These are phyloP conservation scores for Hippophae rhamnoides DNA, from an alignment of 306 rosid genomes.

Conservation along the genomic window DNA sequence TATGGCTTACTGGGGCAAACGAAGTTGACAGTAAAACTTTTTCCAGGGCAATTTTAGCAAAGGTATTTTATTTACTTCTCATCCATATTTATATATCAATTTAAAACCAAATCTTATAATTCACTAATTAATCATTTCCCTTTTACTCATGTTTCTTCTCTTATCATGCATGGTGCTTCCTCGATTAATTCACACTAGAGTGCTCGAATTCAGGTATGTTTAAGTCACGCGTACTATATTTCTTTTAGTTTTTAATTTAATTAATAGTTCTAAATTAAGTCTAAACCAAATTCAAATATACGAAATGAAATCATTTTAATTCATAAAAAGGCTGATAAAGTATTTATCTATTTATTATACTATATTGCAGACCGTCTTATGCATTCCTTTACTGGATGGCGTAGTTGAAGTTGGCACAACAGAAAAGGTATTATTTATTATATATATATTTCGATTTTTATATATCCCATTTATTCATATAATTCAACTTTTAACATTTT, in stretches of 20 bases:
- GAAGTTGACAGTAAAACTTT: constrained; percentile 80
- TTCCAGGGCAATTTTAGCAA: constrained; percentile 88
- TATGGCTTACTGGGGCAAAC: constrained; percentile 86
- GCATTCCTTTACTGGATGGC: constrained; percentile 82
- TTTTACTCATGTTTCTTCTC: background rate
- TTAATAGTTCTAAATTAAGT: background rate
- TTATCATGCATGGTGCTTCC: constrained; percentile 14
- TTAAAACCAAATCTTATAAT: background rate
- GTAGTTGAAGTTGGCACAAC: constrained; percentile 88
- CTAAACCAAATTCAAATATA: too few species aligned
- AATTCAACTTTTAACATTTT: too few species aligned
- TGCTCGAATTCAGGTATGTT: constrained; percentile 71
- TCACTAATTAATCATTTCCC: background rate
- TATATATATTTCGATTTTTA: too few species aligned
- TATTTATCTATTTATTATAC: too few species aligned
- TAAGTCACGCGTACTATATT: background rate
- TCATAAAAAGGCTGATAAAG: too few species aligned
- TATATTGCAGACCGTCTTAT: constrained; percentile 63
- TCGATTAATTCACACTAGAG: constrained; percentile 35
- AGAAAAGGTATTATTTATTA: constrained; percentile 36
- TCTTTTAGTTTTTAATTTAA: background rate
- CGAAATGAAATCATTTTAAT: background rate
- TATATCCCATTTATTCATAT: background rate
- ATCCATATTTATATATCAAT: background rate
- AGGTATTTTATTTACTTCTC: constrained; percentile 29